These are phyloP conservation scores for Penstemon newberryi DNA, from an alignment of 257 asterid genomes.

Conservation along the genomic window DNA sequence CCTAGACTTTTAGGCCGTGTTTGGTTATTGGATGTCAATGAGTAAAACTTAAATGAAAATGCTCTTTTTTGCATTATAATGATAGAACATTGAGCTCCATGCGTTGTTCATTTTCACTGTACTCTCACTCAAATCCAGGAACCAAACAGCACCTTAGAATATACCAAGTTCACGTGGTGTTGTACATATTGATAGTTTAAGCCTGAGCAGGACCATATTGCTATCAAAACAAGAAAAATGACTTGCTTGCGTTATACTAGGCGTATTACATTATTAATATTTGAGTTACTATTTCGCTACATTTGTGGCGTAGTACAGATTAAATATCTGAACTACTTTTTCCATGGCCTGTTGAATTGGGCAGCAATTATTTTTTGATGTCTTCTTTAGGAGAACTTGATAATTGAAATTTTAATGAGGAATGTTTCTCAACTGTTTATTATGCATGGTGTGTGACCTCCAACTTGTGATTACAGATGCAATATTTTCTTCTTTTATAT, in stretches of 20 bases:
- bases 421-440: slow-evolving; percentile 8
- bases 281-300: not conserved
- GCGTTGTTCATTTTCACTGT: not conserved
- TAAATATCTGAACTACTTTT: not conserved
- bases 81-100: not conserved
- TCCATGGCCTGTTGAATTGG: not conserved
- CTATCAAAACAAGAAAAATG: not conserved
- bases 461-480: slow-evolving; percentile 6
- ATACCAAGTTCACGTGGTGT: not conserved
- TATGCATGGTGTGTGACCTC: not conserved
- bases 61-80: too few relatives aligned
- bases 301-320: not conserved
- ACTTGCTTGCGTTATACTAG: not conserved
- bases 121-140: too few relatives aligned
- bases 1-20: not conserved
- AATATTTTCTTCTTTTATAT: slow-evolving; percentile 8
- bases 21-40: too few relatives aligned
- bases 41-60: too few relatives aligned
- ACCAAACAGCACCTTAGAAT: too few relatives aligned
- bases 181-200: slow-evolving; percentile 2
- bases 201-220: not conserved
- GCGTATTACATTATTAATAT: slow-evolving; percentile 1
- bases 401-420: not conserved
- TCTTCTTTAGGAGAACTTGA: not conserved
- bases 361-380: not conserved